Conservation (phyloP, 306 rosid genomes). For the Prosopis cineraria region DNA sequence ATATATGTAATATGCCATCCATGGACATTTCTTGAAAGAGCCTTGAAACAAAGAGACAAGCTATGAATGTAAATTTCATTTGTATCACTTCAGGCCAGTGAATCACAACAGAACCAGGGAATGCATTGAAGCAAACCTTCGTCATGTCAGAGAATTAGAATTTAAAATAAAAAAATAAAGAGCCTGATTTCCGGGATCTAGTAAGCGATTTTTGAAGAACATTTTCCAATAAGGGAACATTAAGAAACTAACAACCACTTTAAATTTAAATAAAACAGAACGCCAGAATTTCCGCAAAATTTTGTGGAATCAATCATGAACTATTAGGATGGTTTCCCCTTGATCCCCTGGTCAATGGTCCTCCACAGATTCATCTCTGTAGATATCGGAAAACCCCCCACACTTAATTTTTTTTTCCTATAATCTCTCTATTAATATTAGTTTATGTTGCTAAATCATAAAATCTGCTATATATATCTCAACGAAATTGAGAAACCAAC, state of each 20-base stretch:
- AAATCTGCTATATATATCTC: not conserved
- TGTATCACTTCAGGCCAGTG: constrained; percentile 7
- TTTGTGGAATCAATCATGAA: constrained; percentile 27
- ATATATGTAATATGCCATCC: not conserved
- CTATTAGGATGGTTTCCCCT: not conserved
- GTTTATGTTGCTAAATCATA: not conserved
- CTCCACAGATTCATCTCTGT: not conserved
- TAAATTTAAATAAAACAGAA: constrained; percentile 17
- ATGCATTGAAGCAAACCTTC: constrained; percentile 26
- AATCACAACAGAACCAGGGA: constrained; percentile 4
- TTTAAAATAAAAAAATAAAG: not conserved
- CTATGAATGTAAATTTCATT: constrained; percentile 18
- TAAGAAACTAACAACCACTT: constrained; percentile 18
- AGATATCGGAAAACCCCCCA: not conserved
- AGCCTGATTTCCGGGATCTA: constrained; percentile 27
- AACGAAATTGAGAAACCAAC: not conserved
- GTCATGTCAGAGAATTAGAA: not conserved
- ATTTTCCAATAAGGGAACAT: constrained; percentile 34
- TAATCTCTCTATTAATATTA: not conserved
- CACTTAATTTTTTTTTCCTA: no score
- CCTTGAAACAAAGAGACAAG: constrained; percentile 32
- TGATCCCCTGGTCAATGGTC: not conserved
- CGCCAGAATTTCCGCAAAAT: constrained; percentile 50
- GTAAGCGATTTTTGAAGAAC: constrained; percentile 30
- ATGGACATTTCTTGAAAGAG: not conserved